Evolutionary conservation across 306 rosid genomes (phyloP), one percentile per base, ranked within the genome.

Genomic region (Arachis hypogaea): DNA sequence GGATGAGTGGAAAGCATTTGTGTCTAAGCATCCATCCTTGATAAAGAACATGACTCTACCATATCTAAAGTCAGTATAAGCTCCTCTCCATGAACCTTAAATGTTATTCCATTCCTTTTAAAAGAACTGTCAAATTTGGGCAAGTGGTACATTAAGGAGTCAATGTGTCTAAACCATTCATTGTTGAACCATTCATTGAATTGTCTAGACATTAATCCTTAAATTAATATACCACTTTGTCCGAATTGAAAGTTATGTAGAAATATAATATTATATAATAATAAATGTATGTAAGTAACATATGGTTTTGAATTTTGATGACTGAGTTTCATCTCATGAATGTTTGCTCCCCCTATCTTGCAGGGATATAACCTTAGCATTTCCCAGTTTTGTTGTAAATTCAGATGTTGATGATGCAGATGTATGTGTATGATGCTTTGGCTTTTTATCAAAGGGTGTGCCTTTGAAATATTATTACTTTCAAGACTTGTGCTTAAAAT

Each of bases 1-100:
- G 84, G 96, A 94, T 16, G 98, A 94, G 77, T 94, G 98, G 98
- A 94, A 83, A 81, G 91, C 77, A 29, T 92, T 82, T 85, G 98
- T 91, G 12, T 80, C 61, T 56, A 85, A 86, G 51, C 82, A 91
- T 81, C 98, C 96, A 14, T 85, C 97, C 71, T 60, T 91, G 71
- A 74, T 93, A 14, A 94, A 88, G 85, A 94, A 94, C 69, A 89
- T 94, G 97, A 94, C 98, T 22, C 82, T 91, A 7, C 97, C 97
- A 36, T 91, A 91, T 80, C 71, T 91, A 66, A 84, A 86, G 97
- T 91, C 73, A 75, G 96, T 79, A 68, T 57, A 16, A 44, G 36
- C 52, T 81, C 76, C 59, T 28, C 68, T 16, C 56, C 8, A 52
- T 43, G 1, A 71, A 58, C 52, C 71, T 52, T 63, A 58, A 33